These are phyloP conservation scores for Domatiomyces globalis DNA, from an alignment of 2,329 filamentous ascomycete genomes.

Conservation along the genomic window DNA sequence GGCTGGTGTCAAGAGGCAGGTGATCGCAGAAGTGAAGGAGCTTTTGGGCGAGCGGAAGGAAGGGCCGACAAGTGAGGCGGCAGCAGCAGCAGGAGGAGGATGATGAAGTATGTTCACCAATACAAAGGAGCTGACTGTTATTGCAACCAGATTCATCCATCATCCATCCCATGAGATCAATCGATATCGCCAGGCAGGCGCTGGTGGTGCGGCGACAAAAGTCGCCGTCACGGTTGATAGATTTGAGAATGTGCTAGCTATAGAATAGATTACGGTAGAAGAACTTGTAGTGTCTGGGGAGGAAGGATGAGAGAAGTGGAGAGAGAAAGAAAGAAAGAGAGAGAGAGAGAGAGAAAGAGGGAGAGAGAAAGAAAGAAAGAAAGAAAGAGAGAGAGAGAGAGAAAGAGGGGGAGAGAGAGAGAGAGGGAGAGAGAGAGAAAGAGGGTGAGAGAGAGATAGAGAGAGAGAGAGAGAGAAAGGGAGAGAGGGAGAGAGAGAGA, in stretches of 20 bases:
- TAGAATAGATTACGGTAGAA: neutral
- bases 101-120: neutral
- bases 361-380: too few species aligned
- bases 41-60: slow-evolving; percentile 33
- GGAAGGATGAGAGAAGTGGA: too few species aligned
- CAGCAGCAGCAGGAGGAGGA: neutral
- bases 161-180: too few species aligned
- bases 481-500: too few species aligned
- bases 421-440: too few species aligned
- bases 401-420: neutral
- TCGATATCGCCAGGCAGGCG: too few species aligned
- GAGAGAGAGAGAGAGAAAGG: neutral
- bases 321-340: neutral
- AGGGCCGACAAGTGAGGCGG: neutral
- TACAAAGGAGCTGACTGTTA: neutral
- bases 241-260: neutral
- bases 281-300: too few species aligned
- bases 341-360: too few species aligned
- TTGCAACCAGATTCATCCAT: neutral
- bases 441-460: too few species aligned
- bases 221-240: neutral
- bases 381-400: too few species aligned
- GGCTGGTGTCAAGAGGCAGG: slow-evolving; percentile 67
- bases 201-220: neutral
- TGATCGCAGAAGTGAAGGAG: slow-evolving; percentile 50